Conservation (phyloP, 2,329 filamentous ascomycete species). For the Fusarium sarcochroum region DNA sequence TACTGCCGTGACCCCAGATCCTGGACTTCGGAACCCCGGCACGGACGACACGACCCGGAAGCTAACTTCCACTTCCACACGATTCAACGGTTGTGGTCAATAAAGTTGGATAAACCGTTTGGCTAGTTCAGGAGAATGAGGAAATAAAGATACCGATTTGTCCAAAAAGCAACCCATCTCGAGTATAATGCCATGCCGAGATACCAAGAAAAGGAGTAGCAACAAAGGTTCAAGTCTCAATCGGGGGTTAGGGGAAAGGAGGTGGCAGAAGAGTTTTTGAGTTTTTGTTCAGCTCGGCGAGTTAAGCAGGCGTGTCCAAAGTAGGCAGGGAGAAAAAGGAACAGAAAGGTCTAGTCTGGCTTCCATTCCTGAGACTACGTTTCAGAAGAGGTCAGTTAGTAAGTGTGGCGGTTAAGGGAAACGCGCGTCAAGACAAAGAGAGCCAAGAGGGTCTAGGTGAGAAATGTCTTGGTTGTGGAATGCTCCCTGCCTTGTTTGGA, state of each 20-base stretch:
- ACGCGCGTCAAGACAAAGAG: slow-evolving; percentile 34
- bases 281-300: not conserved
- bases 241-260: slow-evolving; percentile 23
- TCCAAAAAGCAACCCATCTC: not conserved
- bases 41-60: slow-evolving; percentile 7
- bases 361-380: slow-evolving; percentile 30
- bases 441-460: slow-evolving; percentile 1
- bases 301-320: slow-evolving; percentile 1
- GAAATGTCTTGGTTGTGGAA: slow-evolving; percentile 35
- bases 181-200: not conserved
- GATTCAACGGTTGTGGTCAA: slow-evolving; percentile 1
- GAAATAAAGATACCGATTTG: not conserved
- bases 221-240: slow-evolving; percentile 6
- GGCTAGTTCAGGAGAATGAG: not conserved
- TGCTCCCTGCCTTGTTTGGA: slow-evolving; percentile 21
- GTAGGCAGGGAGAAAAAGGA: slow-evolving; percentile 10
- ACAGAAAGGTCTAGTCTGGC: slow-evolving; percentile 27
- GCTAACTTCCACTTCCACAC: not conserved
- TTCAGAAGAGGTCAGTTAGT: slow-evolving; percentile 30
- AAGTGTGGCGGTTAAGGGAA: slow-evolving; percentile 27
- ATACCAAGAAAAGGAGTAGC: not conserved
- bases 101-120: not conserved
- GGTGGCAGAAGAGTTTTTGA: slow-evolving; percentile 24
- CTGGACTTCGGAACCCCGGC: slow-evolving; percentile 1
- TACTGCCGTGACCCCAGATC: not conserved